These are phyloP conservation scores for Suhomyces ambrosiae DNA, from an alignment of 1,139 yeast species.

Conservation along the genomic window DNA sequence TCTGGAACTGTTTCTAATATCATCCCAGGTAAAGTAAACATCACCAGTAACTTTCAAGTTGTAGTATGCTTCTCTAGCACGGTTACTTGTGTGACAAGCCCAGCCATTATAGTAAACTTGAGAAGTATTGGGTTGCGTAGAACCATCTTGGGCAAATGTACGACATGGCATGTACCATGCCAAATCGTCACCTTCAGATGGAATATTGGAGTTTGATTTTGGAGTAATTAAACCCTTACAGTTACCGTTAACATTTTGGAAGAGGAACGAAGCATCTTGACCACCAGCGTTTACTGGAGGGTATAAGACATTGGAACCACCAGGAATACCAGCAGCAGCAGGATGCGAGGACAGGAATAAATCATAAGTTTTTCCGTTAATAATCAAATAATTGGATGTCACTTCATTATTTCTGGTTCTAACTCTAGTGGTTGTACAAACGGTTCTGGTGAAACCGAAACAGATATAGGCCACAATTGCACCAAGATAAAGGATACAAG, in stretches of 20 bases:
- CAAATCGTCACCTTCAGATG: constrained; percentile 60
- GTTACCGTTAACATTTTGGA: constrained; percentile 94
- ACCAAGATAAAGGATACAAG: constrained; percentile 74
- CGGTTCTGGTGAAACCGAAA: constrained; percentile 88
- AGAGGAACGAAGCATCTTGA: constrained; percentile 81
- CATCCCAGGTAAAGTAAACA: constrained; percentile 90
- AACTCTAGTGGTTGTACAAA: constrained; percentile 54
- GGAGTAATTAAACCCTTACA: constrained; percentile 85
- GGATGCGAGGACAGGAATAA: constrained; percentile 75
- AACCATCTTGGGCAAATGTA: constrained; percentile 67
- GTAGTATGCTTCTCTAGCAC: constrained; percentile 72
- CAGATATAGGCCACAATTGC: constrained; percentile 82
- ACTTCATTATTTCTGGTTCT: constrained; percentile 65
- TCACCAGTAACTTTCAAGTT: constrained; percentile 64
- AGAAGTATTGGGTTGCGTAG: constrained; percentile 63
- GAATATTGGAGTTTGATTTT: constrained; percentile 68
- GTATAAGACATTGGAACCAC: constrained; percentile 69
- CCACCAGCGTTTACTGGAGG: constrained; percentile 92
- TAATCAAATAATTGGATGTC: constrained; percentile 60
- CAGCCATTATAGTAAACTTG: constrained; percentile 72
- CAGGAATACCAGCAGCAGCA: constrained; percentile 71
- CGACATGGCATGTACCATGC: constrained; percentile 99
- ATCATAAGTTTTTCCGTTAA: constrained; percentile 82
- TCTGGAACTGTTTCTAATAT: constrained; percentile 67
- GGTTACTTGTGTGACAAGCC: constrained; percentile 83